Conservation (phyloP, 331 rosid species). For the Quercus phellos region DNA sequence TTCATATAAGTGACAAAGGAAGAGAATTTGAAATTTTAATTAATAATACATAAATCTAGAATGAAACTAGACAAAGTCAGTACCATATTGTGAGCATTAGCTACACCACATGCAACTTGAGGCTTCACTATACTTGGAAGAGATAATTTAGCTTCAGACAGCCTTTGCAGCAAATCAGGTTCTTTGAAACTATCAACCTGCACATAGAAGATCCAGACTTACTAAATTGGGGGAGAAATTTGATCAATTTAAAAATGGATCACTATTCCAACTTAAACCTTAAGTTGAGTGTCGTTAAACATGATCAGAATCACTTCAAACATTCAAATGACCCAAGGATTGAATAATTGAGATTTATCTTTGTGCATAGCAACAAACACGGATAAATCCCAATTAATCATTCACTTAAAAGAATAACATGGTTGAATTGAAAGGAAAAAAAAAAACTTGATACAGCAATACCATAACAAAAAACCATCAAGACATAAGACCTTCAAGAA, state of each 20-base stretch:
- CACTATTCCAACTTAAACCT: not conserved
- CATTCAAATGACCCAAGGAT: not conserved
- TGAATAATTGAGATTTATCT: not conserved
- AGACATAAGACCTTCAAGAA: constrained; percentile 48
- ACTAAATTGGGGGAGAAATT: not conserved
- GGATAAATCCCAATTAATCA: not conserved
- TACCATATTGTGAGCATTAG: constrained; percentile 81
- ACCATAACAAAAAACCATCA: not conserved
- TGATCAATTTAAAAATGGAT: not conserved
- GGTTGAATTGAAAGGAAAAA: not conserved
- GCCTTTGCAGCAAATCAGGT: constrained; percentile 37
- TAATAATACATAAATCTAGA: not conserved
- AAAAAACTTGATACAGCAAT: not conserved
- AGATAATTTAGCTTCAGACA: constrained; percentile 54
- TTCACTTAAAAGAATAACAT: not conserved
- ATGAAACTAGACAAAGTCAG: not conserved
- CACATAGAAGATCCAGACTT: not conserved
- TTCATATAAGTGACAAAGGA: no score
- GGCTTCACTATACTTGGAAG: constrained; percentile 88
- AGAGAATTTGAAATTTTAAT: not conserved
- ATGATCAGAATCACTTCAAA: not conserved
- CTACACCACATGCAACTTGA: constrained; percentile 85
- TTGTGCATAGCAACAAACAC: not conserved
- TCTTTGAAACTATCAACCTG: constrained; percentile 57
- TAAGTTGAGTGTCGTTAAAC: not conserved